These are phyloP conservation scores for Coemansia sp. DNA, from an alignment of 192 early-diverging fungal genomes.

Conservation along the genomic window DNA sequence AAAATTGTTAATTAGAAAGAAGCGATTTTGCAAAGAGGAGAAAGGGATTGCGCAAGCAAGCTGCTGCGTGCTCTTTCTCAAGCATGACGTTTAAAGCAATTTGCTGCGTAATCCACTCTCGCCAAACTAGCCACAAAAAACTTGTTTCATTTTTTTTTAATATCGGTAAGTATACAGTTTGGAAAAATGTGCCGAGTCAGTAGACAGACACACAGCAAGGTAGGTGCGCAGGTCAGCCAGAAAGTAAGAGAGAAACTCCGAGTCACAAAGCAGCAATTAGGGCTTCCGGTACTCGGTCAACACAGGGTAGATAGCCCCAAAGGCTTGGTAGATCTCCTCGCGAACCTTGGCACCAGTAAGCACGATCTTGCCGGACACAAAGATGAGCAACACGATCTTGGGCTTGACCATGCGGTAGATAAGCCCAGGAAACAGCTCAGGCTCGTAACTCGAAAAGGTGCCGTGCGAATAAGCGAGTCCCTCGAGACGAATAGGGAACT, in stretches of 20 bases:
- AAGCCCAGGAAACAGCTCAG: constrained; percentile 98
- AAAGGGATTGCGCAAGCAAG: background rate
- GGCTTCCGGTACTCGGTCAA: constrained; percentile 83
- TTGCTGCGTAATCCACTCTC: background rate
- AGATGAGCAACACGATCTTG: constrained; percentile 98
- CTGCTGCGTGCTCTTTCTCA: too few species aligned
- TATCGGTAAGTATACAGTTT: background rate
- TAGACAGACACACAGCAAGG: background rate
- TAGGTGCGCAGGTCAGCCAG: background rate
- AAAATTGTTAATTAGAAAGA: background rate
- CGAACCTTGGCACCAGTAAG: constrained; percentile 99
- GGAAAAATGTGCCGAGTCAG: background rate
- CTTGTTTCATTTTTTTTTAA: background rate
- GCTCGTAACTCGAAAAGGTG: constrained; percentile 89
- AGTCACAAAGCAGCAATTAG: constrained; percentile 2
- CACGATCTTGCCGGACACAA: constrained; percentile 99
- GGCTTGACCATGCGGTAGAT: constrained; percentile 99
- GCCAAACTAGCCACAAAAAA: background rate
- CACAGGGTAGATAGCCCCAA: constrained; percentile 98
- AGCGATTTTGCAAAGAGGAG: background rate
- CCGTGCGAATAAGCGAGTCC: constrained; percentile 94
- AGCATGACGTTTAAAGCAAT: background rate
- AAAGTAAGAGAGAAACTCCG: background rate
- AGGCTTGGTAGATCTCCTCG: constrained; percentile 98
- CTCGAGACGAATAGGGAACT: constrained; percentile 98